A percentile compares a stretch with the other conserved stretches of the same genome.
Conservation (phyloP, 345 rosid genomes). For the Acer yangbiense region DNA sequence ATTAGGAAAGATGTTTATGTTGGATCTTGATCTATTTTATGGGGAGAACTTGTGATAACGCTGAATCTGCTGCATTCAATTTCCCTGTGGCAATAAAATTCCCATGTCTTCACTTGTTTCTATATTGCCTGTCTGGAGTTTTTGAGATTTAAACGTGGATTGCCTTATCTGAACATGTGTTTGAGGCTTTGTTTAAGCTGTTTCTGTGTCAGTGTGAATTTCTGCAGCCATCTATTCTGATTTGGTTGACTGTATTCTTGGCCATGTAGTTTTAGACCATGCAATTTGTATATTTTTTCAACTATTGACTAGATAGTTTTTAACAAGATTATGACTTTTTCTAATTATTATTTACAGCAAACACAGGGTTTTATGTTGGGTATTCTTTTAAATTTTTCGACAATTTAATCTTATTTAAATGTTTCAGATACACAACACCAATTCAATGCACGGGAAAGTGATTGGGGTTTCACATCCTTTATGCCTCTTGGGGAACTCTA, state of each 20-base stretch:
- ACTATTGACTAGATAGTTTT: not conserved
- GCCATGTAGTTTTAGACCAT: not conserved
- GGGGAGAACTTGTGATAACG: not conserved
- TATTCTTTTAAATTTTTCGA: not conserved
- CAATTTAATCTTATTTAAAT: conserved; percentile 17
- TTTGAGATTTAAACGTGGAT: not conserved
- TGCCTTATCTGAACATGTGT: not conserved
- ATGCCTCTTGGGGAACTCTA: conserved; percentile 91
- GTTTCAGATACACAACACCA: conserved; percentile 88
- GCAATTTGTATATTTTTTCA: not conserved
- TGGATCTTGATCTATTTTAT: not conserved
- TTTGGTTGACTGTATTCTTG: conserved; percentile 6
- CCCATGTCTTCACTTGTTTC: not conserved
- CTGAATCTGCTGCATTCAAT: not conserved
- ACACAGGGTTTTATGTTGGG: not conserved
- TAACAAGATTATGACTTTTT: not conserved
- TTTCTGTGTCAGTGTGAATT: not conserved
- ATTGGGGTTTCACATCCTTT: conserved; percentile 95
- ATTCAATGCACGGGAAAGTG: conserved; percentile 88
- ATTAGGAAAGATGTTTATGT: not conserved
- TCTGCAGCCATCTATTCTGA: not conserved
- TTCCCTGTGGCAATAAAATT: not conserved
- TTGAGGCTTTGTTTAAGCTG: not conserved
- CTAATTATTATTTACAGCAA: not conserved
- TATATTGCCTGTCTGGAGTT: not conserved